Evolutionary conservation across 345 rosid species (phyloP).

Genomic region (Jatropha curcas): DNA sequence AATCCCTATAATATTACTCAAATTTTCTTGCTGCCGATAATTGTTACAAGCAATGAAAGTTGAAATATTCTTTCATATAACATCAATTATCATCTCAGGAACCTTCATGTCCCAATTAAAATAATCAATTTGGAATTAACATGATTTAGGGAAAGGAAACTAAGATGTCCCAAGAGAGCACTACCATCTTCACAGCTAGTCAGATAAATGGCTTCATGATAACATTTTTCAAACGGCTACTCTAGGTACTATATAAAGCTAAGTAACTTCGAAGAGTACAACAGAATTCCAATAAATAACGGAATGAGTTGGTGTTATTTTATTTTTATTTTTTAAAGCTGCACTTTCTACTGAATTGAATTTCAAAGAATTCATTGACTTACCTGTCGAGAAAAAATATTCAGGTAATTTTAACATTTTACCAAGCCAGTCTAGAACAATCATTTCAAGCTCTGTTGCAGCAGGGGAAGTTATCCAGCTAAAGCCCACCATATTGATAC

Average conservation of each 20-base stretch:
- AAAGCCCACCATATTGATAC: conserved; percentile 78
- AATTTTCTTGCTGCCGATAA: background rate
- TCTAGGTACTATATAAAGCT: background rate
- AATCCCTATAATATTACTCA: background rate
- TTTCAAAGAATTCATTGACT: background rate
- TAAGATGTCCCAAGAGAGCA: background rate
- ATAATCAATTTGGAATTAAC: background rate
- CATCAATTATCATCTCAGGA: background rate
- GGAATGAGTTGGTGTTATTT: background rate
- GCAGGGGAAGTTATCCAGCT: conserved; percentile 96
- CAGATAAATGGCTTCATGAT: background rate
- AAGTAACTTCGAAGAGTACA: background rate
- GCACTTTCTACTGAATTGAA: background rate
- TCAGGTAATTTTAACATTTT: conserved; percentile 73
- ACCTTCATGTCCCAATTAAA: background rate
- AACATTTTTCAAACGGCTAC: background rate
- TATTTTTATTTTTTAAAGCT: background rate
- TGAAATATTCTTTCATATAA: background rate
- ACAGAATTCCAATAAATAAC: background rate
- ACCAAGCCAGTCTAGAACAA: conserved; percentile 91
- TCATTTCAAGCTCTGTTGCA: conserved; percentile 87
- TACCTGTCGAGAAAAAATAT: conserved; percentile 72
- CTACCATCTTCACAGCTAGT: background rate
- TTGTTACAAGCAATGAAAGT: background rate
- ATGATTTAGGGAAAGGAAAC: background rate